These are phyloP conservation scores for Aechmea fasciata DNA, from an alignment of 176 grass and related monocot species.

Conservation along the genomic window DNA sequence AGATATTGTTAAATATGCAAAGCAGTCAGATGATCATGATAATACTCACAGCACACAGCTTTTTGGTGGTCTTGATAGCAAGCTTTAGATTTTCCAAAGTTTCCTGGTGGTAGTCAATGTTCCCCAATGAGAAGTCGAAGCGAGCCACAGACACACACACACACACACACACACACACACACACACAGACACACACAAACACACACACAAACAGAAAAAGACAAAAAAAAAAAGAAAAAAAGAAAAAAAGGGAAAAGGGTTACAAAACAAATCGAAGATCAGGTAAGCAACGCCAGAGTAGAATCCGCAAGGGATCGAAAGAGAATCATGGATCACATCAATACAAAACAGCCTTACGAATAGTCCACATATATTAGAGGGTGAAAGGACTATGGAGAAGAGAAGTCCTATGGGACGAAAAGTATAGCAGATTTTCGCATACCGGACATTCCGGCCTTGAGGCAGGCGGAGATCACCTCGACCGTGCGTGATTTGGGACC, in stretches of 20 bases:
- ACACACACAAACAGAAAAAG: too few species aligned
- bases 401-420: not conserved
- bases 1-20: not conserved
- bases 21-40: not conserved
- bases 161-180: too few species aligned
- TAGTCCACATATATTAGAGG: not conserved
- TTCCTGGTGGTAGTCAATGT: conserved; percentile 89
- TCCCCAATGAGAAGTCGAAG: conserved; percentile 96
- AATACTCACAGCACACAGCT: conserved; percentile 65
- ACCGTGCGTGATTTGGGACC: conserved; percentile 88
- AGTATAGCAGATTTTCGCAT: not conserved
- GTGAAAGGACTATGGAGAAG: not conserved
- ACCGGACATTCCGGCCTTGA: conserved; percentile 99
- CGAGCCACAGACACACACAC: conserved; percentile 47
- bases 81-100: conserved; percentile 89
- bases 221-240: too few species aligned
- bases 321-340: not conserved
- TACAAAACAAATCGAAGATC: too few species aligned
- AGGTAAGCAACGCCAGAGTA: conserved; percentile 5
- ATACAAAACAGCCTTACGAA: not conserved
- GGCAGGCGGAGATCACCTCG: conserved; percentile 83
- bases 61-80: conserved; percentile 90
- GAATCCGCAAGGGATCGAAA: not conserved
- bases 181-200: conserved; percentile 20
- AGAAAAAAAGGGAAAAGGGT: too few species aligned